Conservation (phyloP, 176 grass and related monocot genomes). For the Pontederia crassipes region DNA sequence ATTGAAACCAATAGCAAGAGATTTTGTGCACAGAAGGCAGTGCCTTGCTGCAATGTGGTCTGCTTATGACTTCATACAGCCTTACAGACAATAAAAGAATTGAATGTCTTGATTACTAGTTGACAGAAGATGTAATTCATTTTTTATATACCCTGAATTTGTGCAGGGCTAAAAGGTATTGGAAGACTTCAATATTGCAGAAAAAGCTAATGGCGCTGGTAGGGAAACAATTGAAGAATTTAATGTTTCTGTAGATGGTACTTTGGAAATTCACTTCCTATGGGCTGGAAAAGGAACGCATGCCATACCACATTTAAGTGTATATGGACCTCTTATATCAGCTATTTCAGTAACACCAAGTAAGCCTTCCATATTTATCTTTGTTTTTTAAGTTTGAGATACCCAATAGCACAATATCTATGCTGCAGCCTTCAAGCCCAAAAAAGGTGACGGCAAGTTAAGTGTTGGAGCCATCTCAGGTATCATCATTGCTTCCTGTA, state of each 20-base stretch:
- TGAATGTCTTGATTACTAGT: no score
- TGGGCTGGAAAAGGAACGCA: conserved; percentile 32
- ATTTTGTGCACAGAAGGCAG: no score
- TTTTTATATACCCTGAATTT: background rate
- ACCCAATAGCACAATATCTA: background rate
- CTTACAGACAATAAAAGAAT: no score
- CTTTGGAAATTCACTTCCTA: conserved; percentile 29
- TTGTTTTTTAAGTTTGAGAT: background rate
- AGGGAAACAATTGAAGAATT: conserved; percentile 36
- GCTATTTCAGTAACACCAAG: conserved; percentile 22
- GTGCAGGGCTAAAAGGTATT: conserved; percentile 58
- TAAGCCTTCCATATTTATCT: background rate
- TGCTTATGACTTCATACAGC: no score
- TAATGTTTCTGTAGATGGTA: conserved; percentile 13
- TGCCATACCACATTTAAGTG: conserved; percentile 20
- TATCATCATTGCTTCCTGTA: background rate
- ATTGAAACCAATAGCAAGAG: no score
- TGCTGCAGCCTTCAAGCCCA: conserved; percentile 11
- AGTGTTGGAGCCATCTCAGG: conserved; percentile 11
- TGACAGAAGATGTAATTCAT: background rate
- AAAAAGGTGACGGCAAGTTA: background rate
- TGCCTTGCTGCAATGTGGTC: no score
- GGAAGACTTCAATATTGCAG: conserved; percentile 69
- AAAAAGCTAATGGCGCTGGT: conserved; percentile 39
- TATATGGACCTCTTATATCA: conserved; percentile 34